These are phyloP conservation scores for Uncinocarpus reesii DNA, from an alignment of 2,329 filamentous ascomycete genomes.

Conservation along the genomic window DNA sequence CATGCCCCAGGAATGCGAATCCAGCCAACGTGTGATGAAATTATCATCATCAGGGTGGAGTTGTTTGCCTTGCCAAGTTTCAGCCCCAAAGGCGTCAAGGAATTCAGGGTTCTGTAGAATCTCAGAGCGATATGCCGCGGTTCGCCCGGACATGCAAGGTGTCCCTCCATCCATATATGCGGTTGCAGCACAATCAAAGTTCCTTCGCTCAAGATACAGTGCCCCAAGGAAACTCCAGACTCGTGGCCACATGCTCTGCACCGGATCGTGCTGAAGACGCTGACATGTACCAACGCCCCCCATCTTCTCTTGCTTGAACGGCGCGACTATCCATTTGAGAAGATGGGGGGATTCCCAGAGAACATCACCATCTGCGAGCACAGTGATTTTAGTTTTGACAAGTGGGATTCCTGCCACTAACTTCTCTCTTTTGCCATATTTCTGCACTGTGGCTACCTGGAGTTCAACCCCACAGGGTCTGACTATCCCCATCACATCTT, in stretches of 20 bases:
- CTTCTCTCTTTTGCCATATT: constrained; percentile 84
- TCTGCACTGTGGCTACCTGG: constrained; percentile 56
- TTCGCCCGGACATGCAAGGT: constrained; percentile 79
- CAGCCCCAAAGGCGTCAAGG: constrained; percentile 72
- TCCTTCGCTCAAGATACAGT: constrained; percentile 74
- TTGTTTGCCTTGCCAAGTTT: constrained; percentile 57
- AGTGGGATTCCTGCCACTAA: constrained; percentile 72
- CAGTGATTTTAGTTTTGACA: constrained; percentile 63
- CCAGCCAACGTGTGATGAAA: constrained; percentile 81
- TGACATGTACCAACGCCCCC: constrained; percentile 81
- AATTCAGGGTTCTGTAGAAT: constrained; percentile 66
- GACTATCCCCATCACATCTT: constrained; percentile 42
- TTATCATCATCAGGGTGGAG: constrained; percentile 89
- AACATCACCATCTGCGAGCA: constrained; percentile 84
- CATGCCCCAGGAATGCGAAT: constrained; percentile 72
- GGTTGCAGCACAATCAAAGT: constrained; percentile 84
- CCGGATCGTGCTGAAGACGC: constrained; percentile 50
- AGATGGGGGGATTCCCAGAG: constrained; percentile 66
- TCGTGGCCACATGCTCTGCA: constrained; percentile 39
- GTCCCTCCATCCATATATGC: constrained; percentile 81
- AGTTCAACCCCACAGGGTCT: constrained; percentile 45
- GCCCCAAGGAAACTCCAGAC: constrained; percentile 75
- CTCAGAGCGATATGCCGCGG: constrained; percentile 70
- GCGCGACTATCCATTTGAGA: constrained; percentile 77
- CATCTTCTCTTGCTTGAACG: constrained; percentile 64